Evolutionary conservation across 2,329 filamentous ascomycete species (phyloP).

Genomic region (Xylaria sp.): DNA sequence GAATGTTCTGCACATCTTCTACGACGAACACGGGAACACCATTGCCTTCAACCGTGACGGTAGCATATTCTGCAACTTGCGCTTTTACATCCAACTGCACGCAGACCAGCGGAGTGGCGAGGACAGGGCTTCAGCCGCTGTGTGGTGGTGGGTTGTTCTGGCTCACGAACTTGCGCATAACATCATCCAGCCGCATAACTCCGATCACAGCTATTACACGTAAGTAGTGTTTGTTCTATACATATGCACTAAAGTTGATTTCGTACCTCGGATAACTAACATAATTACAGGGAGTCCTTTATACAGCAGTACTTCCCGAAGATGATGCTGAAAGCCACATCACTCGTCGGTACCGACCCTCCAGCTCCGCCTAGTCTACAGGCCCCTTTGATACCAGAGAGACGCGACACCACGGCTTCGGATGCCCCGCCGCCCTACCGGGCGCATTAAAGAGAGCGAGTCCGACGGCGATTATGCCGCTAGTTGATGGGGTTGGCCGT

Average conservation of each 20-base stretch:
- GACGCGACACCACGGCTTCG: neutral
- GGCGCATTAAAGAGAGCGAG: slow-evolving; percentile 34
- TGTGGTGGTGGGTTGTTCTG: slow-evolving; percentile 95
- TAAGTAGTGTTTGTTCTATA: slow-evolving; percentile 53
- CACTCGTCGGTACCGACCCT: slow-evolving; percentile 32
- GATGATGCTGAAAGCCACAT: slow-evolving; percentile 67
- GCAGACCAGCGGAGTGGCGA: slow-evolving; percentile 58
- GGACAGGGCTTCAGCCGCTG: slow-evolving; percentile 73
- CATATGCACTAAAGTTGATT: neutral
- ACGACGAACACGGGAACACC: slow-evolving; percentile 79
- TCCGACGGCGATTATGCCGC: neutral
- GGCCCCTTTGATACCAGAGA: slow-evolving; percentile 24
- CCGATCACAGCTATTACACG: slow-evolving; percentile 85
- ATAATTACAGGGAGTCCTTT: slow-evolving; percentile 71
- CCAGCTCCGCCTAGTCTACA: slow-evolving; percentile 17
- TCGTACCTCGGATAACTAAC: slow-evolving; percentile 3
- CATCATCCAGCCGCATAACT: slow-evolving; percentile 79
- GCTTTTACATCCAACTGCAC: slow-evolving; percentile 86
- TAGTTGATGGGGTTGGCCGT: neutral
- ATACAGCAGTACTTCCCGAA: slow-evolving; percentile 79
- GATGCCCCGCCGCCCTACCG: slow-evolving; percentile 35
- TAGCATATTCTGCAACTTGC: slow-evolving; percentile 92
- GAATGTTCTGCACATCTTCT: slow-evolving; percentile 83
- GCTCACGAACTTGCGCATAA: slow-evolving; percentile 98
- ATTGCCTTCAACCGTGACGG: slow-evolving; percentile 93